A percentile compares a stretch with the other conserved stretches of the same genome.
Evolutionary conservation across 2,329 filamentous ascomycete species (phyloP).

Genomic region (Moelleriella libera): DNA sequence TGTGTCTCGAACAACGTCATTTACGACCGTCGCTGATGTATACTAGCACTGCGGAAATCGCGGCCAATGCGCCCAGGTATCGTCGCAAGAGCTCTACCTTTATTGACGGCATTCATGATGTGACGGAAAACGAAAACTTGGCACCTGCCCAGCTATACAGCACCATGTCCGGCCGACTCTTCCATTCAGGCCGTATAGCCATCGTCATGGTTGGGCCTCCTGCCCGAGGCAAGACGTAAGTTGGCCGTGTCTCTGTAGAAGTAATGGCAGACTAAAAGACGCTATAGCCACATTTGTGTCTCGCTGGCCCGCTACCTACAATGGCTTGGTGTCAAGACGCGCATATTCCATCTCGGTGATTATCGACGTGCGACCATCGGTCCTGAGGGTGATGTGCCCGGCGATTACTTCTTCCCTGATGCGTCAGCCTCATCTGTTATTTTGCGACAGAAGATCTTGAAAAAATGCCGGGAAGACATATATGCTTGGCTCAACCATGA

Average conservation of each 20-base stretch:
- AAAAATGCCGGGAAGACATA: slow-evolving; percentile 94
- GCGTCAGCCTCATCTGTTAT: slow-evolving; percentile 87
- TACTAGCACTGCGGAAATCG: slow-evolving; percentile 72
- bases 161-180: slow-evolving; percentile 91
- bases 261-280: neutral
- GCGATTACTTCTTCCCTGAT: slow-evolving; percentile 96
- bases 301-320: slow-evolving; percentile 87
- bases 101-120: slow-evolving; percentile 92
- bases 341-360: slow-evolving; percentile 94
- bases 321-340: slow-evolving; percentile 96
- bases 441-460: slow-evolving; percentile 89
- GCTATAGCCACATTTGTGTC: slow-evolving; percentile 72
- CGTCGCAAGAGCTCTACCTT: slow-evolving; percentile 89
- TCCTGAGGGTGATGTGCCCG: slow-evolving; percentile 69
- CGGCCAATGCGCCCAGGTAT: slow-evolving; percentile 79
- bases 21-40: neutral
- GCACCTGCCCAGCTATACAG: slow-evolving; percentile 96
- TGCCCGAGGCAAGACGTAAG: slow-evolving; percentile 85
- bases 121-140: slow-evolving; percentile 66
- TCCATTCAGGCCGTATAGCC: slow-evolving; percentile 92
- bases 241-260: slow-evolving; percentile 6
- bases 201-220: slow-evolving; percentile 95
- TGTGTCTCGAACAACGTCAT: too few species aligned
- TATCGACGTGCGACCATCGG: slow-evolving; percentile 88
- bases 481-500: slow-evolving; percentile 94